A percentile compares a stretch with the other conserved stretches of the same genome.
These are phyloP conservation scores for Chloranthus sessilifolius DNA, from an alignment of 164 flowering plant species.

Conservation along the genomic window DNA sequence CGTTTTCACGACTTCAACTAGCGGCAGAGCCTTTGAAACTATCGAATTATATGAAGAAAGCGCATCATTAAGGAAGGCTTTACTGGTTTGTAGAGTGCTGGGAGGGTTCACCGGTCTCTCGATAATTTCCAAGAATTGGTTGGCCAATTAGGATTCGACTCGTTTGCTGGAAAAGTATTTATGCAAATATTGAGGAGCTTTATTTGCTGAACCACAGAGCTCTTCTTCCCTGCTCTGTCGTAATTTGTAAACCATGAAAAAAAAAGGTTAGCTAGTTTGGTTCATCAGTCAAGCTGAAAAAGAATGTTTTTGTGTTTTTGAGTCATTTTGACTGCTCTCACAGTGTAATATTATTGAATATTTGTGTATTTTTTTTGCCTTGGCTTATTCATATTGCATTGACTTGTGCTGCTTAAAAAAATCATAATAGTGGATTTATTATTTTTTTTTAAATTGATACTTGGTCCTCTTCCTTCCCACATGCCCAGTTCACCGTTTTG, in stretches of 20 bases:
- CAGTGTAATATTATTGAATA: too few species aligned
- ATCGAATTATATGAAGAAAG: conserved; percentile 33
- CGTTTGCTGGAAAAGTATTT: conserved; percentile 73
- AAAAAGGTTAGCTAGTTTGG: too few species aligned
- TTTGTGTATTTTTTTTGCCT: too few species aligned
- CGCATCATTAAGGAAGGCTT: conserved; percentile 36
- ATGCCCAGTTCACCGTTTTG: too few species aligned
- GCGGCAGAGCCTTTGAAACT: conserved; percentile 66
- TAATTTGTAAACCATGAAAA: conserved; percentile 64
- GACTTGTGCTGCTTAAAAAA: too few species aligned
- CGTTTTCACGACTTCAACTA: conserved; percentile 70
- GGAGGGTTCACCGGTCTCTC: conserved; percentile 65
- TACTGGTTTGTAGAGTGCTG: conserved; percentile 82
- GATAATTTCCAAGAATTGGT: conserved; percentile 53
- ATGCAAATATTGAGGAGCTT: conserved; percentile 86
- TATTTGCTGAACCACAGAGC: conserved; percentile 80
- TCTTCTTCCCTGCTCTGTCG: conserved; percentile 92
- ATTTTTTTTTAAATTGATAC: too few species aligned
- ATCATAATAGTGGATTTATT: too few species aligned
- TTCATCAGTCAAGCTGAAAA: too few species aligned
- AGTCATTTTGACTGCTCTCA: too few species aligned
- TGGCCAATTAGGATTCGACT: conserved; percentile 65
- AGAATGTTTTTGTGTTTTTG: too few species aligned
- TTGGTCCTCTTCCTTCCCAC: too few species aligned
- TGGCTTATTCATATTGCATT: too few species aligned